Percentiles rank a stretch among this genome's conserved stretches.
These are phyloP conservation scores for Xylaria sp. DNA, from an alignment of 2,329 filamentous ascomycete genomes.

Conservation along the genomic window DNA sequence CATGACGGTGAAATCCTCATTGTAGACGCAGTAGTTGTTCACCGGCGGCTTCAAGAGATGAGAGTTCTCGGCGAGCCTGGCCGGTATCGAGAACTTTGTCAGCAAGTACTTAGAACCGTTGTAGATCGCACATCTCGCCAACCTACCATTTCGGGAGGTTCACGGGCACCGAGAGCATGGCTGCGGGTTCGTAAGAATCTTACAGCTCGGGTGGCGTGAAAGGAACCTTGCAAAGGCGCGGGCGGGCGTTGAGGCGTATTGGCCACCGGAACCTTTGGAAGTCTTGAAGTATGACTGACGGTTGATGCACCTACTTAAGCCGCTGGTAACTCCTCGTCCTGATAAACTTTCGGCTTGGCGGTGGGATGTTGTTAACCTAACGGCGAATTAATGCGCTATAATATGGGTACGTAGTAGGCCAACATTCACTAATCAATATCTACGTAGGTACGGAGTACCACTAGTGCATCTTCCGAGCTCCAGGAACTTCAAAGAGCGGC, in stretches of 20 bases:
- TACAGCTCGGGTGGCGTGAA: neutral
- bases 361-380: too few relatives aligned
- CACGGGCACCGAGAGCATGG: constrained; percentile 57
- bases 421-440: too few relatives aligned
- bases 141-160: constrained; percentile 65
- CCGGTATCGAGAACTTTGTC: neutral
- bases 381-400: too few relatives aligned
- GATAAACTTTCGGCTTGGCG: neutral
- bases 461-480: too few relatives aligned
- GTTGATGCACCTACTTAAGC: neutral
- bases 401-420: too few relatives aligned
- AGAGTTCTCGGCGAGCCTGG: constrained; percentile 86
- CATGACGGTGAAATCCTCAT: constrained; percentile 83
- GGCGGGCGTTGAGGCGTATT: neutral
- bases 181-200: constrained; percentile 13
- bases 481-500: too few relatives aligned
- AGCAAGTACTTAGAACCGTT: constrained; percentile 21
- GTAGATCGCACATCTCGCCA: constrained; percentile 1
- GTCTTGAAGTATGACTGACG: neutral
- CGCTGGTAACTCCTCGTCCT: constrained; percentile 12
- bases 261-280: neutral
- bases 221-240: neutral
- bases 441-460: too few relatives aligned
- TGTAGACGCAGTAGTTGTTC: constrained; percentile 97
- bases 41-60: constrained; percentile 92